Evolutionary conservation across 768 basidiomycete species (phyloP).

Genomic region (Clitopilus passeckerianus): DNA sequence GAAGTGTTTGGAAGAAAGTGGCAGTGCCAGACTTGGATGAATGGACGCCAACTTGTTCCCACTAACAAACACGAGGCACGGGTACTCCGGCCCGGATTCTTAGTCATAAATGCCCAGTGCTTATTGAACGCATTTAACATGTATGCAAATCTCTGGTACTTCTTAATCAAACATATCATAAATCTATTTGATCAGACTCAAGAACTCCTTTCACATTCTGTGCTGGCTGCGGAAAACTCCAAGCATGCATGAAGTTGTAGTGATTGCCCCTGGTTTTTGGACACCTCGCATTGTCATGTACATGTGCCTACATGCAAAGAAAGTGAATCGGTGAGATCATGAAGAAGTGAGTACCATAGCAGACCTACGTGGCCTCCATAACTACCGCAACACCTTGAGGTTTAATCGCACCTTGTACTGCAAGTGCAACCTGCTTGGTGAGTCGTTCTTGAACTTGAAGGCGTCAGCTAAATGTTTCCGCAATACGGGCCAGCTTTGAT

Average conservation of each 20-base stretch:
- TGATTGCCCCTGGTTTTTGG: slow-evolving; percentile 1
- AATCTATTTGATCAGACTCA: neutral
- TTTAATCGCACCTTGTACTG: slow-evolving; percentile 95
- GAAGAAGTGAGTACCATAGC: too few relatives aligned
- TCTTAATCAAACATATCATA: neutral
- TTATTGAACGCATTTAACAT: too few relatives aligned
- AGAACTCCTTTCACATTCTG: neutral
- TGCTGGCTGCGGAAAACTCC: neutral
- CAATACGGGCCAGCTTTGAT: slow-evolving; percentile 94
- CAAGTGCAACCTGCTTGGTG: slow-evolving; percentile 95
- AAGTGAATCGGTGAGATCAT: slow-evolving; percentile 45
- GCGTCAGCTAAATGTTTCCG: slow-evolving; percentile 93
- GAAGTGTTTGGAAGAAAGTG: too few relatives aligned
- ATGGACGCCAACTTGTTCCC: too few relatives aligned
- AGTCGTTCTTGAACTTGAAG: slow-evolving; percentile 97
- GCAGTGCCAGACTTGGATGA: too few relatives aligned
- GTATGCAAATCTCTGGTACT: too few relatives aligned
- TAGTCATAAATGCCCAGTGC: too few relatives aligned
- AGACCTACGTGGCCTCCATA: slow-evolving; percentile 57
- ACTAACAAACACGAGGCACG: too few relatives aligned
- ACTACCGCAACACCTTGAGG: slow-evolving; percentile 98
- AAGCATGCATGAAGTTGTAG: neutral
- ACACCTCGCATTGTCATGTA: slow-evolving; percentile 4
- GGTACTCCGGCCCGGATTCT: too few relatives aligned
- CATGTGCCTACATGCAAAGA: slow-evolving; percentile 7